Evolutionary conservation across 495 filamentous ascomycete genomes (phyloP), one percentile per base, ranked within the genome.

Genomic region (Filosporella fistucella): DNA sequence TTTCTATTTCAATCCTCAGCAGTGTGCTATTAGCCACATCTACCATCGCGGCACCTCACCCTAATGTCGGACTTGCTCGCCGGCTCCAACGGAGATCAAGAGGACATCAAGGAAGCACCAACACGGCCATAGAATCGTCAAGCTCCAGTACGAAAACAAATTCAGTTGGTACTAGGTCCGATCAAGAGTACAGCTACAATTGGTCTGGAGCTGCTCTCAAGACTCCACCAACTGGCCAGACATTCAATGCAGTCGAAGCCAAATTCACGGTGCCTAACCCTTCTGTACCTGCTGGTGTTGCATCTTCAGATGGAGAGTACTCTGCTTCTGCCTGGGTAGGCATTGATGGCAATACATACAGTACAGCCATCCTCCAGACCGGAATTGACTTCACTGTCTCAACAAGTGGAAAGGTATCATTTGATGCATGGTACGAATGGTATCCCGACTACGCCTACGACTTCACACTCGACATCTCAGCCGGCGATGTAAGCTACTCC

Each of bases 351-450:
- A 75, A 77, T 50, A 80, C 74, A 13, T 82, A 76, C 61, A 60
- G 57, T 37, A 68, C 64, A 16, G 75, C 78, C 2, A 80, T 84
- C 42, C 58, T 85, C n/a, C 41, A 43, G 25, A 77, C 81, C 0
- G 83, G 83, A 13, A 62, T 82, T 13, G 80, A 84, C 53, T 78
- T 77, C 57, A 78, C 75, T 42, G 61, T 75, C 20, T 51, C 51
- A n/a, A n/a, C n/a, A n/a, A 60, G 75, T 14, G 11, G 8, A 12
- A 17, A 18, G 1, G 16, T 35, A 30, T 70, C 79, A n/a, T 83
- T 70, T 49, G 73, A 78, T 40, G 74, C 79, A 17, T 86, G 82
- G 81, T 84, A 79, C 52, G 80, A 85, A 55, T 85, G 79, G 80
- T 83, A 74, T 54, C 79, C 80, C 1, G 69, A 77, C 37, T 68